These are phyloP conservation scores for Epichloe uncinata DNA, from an alignment of 2,329 filamentous ascomycete genomes.

Conservation along the genomic window DNA sequence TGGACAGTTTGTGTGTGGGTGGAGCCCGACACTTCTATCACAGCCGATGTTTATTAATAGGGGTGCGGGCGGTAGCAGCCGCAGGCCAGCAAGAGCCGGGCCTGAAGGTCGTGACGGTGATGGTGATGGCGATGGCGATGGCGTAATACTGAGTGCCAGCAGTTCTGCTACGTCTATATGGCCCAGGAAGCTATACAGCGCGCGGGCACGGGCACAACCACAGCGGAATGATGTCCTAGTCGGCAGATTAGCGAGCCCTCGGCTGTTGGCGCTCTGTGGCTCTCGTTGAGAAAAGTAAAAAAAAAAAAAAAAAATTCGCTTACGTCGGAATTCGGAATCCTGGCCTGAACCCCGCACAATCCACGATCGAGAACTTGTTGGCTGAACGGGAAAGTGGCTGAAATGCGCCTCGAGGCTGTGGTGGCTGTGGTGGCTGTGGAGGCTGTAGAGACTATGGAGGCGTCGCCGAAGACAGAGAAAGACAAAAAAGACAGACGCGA, in stretches of 20 bases:
- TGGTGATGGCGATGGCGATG: background rate
- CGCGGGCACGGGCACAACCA: too few species aligned
- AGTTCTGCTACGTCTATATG: too few species aligned
- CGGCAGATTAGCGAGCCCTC: slow-evolving; percentile 8
- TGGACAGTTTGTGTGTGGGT: background rate
- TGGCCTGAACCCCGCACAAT: background rate
- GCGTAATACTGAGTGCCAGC: background rate
- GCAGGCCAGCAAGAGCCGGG: slow-evolving; percentile 1
- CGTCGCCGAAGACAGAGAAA: background rate
- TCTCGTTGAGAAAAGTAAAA: background rate
- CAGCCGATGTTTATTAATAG: background rate
- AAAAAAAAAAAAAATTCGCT: too few species aligned
- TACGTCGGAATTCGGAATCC: background rate
- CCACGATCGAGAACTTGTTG: background rate
- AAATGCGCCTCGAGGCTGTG: background rate
- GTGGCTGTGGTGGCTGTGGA: background rate
- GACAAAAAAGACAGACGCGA: background rate
- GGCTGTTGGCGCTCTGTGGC: slow-evolving; percentile 4
- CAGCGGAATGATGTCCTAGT: too few species aligned
- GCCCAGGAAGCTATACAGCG: too few species aligned
- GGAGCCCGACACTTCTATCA: background rate
- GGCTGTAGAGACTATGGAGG: background rate
- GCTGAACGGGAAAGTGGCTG: background rate
- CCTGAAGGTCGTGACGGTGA: background rate
- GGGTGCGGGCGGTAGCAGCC: slow-evolving; percentile 5